phyloP scores from a whole-genome alignment of 2,329 filamentous ascomycete species.

The Colletotrichum sp. region DNA sequence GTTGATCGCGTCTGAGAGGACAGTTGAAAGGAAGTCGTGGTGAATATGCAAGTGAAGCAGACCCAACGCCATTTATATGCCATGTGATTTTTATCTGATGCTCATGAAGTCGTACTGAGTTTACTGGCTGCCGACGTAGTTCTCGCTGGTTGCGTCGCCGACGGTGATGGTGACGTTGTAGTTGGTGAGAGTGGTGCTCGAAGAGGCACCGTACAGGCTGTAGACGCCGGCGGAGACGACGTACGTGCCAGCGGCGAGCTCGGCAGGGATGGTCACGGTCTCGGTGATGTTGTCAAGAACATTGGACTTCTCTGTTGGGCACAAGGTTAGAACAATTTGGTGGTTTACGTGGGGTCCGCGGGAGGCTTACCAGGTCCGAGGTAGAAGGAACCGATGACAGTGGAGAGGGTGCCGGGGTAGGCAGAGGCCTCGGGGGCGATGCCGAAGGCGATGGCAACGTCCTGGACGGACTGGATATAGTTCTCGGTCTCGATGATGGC shows the following conservation, averaged over 20 bases:
- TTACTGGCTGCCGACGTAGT: conserved; percentile 39
- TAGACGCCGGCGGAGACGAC: conserved; percentile 30
- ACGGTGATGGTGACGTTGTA: conserved; percentile 31
- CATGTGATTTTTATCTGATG: not conserved
- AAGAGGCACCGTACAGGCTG: conserved; percentile 30
- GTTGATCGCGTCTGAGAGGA: not conserved
- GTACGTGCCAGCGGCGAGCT: conserved; percentile 23
- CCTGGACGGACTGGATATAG: conserved; percentile 49
- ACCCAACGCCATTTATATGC: not conserved
- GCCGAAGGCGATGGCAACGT: conserved; percentile 50
- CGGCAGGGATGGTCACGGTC: conserved; percentile 28
- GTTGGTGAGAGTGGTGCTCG: conserved; percentile 21
- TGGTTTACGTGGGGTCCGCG: not conserved
- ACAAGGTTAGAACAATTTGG: too few species aligned
- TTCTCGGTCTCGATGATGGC: conserved; percentile 42
- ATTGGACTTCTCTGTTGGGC: conserved; percentile 29
- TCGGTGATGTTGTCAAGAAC: conserved; percentile 27
- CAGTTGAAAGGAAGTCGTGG: not conserved
- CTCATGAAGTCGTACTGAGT: rapidly evolving
- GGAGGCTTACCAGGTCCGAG: conserved; percentile 37
- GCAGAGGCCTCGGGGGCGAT: conserved; percentile 27
- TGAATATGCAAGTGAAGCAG: not conserved
- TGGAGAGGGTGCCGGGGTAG: conserved; percentile 28
- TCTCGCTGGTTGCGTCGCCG: conserved; percentile 27
- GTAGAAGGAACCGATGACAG: conserved; percentile 32